Evolutionary conservation across 225 moss, liverwort and hornwort genomes (phyloP), one percentile per base, ranked within the genome.

Genomic region (Physcomitrium patens): DNA sequence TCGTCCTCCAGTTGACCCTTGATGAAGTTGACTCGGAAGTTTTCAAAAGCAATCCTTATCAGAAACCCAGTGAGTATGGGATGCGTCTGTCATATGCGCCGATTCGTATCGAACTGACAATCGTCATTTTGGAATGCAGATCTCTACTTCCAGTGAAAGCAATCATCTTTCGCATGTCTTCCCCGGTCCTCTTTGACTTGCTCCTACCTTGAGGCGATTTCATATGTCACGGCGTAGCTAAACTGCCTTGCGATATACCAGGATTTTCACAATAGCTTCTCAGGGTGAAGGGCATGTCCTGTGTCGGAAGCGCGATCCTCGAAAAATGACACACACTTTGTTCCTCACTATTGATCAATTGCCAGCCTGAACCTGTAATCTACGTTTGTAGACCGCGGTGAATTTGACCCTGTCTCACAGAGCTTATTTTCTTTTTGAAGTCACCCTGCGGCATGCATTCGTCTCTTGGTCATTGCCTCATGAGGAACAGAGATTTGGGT

Each of bases 341-440:
- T 76, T 80, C 14, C 65, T 80, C 51, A 66, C 59, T 17, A 57
- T 76, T 52, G 80, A 80, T 71, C 80, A 80, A 59, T 71, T 75
- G 65, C 80, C 80, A 6, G 76, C 75, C 76, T 80, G 76, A 76
- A 69, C 68, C 3, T 54, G 51, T 9, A 42, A 62, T 51, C 19
- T 22, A 15, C 15, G 69, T 55, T 43, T 12, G 42, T 16, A 23
- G 14, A 59, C 12, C 71, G 10, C 60, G 10, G 49, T 14, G 49
- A 60, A 26, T 7, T n/a, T 3, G 13, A 50, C 17, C 37, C 31
- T 48, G 48, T 64, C 18, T 52, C 27, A 26, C 46, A 41, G 48
- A 47, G 47, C 37, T 45, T 17, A 7, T 42, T 23, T 42, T 22
- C 22, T 18, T 37, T 19, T 15, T 20, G n/a, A 28, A 58, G 45